Evolutionary conservation across 208 protist species (phyloP).

Genomic region (Wallacemonas rigidus): DNA sequence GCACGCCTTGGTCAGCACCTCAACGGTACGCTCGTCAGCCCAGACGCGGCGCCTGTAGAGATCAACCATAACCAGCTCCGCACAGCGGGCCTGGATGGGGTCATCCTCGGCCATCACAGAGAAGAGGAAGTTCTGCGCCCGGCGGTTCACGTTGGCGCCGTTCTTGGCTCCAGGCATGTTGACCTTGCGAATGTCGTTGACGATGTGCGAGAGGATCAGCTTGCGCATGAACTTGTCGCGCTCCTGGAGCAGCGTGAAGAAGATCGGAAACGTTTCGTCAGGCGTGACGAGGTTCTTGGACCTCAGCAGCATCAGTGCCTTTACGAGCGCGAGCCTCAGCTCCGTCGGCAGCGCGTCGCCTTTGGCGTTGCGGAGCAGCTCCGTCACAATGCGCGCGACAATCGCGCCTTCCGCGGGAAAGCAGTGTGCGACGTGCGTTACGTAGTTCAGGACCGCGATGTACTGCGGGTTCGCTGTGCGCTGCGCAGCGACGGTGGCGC

Average conservation of each 20-base stretch:
- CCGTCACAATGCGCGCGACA: slow-evolving; percentile 82
- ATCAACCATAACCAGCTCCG: slow-evolving; percentile 97
- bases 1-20: slow-evolving; percentile 95
- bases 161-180: slow-evolving; percentile 91
- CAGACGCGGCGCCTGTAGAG: slow-evolving; percentile 97
- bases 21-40: slow-evolving; percentile 93
- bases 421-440: slow-evolving; percentile 89
- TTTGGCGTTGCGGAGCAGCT: slow-evolving; percentile 85
- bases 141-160: slow-evolving; percentile 91
- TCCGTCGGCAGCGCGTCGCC: slow-evolving; percentile 76
- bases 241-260: slow-evolving; percentile 96
- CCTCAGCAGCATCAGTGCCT: slow-evolving; percentile 94
- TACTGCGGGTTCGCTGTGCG: slow-evolving; percentile 85
- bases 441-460: slow-evolving; percentile 81
- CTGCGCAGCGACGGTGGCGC: slow-evolving; percentile 91
- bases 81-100: slow-evolving; percentile 92
- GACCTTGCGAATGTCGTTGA: slow-evolving; percentile 94
- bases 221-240: slow-evolving; percentile 94
- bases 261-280: slow-evolving; percentile 90
- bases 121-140: slow-evolving; percentile 96
- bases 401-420: slow-evolving; percentile 88
- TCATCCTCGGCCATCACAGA: slow-evolving; percentile 93
- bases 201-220: slow-evolving; percentile 92
- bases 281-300: slow-evolving; percentile 89
- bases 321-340: slow-evolving; percentile 87